phyloP scores from a whole-genome alignment of 1,284 basidiomycete genomes.

The Rhodofomes roseus region DNA sequence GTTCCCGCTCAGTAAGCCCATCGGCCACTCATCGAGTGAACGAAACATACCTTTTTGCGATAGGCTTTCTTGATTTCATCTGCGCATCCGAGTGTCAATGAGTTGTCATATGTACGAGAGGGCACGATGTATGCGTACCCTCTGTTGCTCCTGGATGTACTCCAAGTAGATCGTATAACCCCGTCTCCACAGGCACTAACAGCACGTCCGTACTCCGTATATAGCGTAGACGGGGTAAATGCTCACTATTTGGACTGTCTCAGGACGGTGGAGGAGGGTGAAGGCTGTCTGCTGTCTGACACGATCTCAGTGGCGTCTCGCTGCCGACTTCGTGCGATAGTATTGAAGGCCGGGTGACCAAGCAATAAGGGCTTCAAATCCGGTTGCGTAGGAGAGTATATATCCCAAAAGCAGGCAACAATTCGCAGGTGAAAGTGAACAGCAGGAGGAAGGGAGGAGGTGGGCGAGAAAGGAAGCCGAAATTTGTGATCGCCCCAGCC shows the following conservation, averaged over 20 bases:
- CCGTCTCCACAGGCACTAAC: conserved; percentile 70
- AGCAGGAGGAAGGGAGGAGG: not conserved
- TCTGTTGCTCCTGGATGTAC: conserved; percentile 66
- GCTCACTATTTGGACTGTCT: not conserved
- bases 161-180: conserved; percentile 79
- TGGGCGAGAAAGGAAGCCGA: not conserved
- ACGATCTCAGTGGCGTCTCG: not conserved
- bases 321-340: not conserved
- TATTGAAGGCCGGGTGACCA: not conserved
- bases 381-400: not conserved
- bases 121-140: conserved; percentile 54
- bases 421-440: not conserved
- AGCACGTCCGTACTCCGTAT: not conserved
- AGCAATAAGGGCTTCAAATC: not conserved
- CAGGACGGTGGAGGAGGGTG: not conserved
- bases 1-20: conserved; percentile 20
- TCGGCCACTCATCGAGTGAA: conserved; percentile 5
- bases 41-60: conserved; percentile 68
- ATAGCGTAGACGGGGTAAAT: not conserved
- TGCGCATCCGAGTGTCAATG: conserved; percentile 26
- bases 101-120: conserved; percentile 5
- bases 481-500: not conserved
- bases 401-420: not conserved
- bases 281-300: not conserved
- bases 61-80: conserved; percentile 93